Conservation (phyloP, 2,329 filamentous ascomycete species). For the Polytolypa hystricis region DNA sequence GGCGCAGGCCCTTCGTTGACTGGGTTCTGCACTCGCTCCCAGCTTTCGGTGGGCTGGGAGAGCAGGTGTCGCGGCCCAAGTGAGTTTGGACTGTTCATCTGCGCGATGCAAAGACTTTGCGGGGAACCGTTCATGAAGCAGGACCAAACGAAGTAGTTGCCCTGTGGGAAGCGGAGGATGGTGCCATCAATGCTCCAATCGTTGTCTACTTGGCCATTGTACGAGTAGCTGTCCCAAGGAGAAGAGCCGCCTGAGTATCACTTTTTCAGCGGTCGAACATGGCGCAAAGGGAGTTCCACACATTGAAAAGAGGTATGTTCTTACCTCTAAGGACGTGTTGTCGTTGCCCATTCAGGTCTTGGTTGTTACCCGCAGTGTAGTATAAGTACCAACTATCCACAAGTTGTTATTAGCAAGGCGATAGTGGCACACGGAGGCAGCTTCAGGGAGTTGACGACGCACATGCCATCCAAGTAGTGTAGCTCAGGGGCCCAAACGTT, state of each 20-base stretch:
- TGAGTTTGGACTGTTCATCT: slow-evolving; percentile 30
- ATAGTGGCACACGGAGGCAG: no score
- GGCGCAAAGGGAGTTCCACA: no score
- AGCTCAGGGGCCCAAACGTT: slow-evolving; percentile 47
- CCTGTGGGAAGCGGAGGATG: slow-evolving; percentile 37
- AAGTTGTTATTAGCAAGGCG: slow-evolving; percentile 2
- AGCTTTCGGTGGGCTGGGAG: slow-evolving; percentile 40
- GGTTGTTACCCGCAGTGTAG: slow-evolving; percentile 41
- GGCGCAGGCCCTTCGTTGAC: slow-evolving; percentile 47
- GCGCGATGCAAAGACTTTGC: slow-evolving; percentile 34
- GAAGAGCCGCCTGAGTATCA: slow-evolving; percentile 36
- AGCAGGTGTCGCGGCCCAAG: slow-evolving; percentile 39
- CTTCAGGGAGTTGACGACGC: not conserved
- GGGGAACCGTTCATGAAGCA: slow-evolving; percentile 39
- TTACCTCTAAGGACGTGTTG: slow-evolving; percentile 42
- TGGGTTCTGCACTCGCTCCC: slow-evolving; percentile 40
- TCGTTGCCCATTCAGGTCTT: slow-evolving; percentile 40
- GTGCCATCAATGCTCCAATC: slow-evolving; percentile 47
- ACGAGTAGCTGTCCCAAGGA: slow-evolving; percentile 43
- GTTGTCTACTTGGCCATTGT: slow-evolving; percentile 36
- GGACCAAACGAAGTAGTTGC: slow-evolving; percentile 46
- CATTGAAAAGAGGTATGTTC: no score
- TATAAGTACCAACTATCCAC: slow-evolving; percentile 45
- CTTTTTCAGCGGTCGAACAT: no score
- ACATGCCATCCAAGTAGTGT: not conserved